phyloP scores from a whole-genome alignment of 495 filamentous ascomycete genomes.

The Xylaria flabelliformis region DNA sequence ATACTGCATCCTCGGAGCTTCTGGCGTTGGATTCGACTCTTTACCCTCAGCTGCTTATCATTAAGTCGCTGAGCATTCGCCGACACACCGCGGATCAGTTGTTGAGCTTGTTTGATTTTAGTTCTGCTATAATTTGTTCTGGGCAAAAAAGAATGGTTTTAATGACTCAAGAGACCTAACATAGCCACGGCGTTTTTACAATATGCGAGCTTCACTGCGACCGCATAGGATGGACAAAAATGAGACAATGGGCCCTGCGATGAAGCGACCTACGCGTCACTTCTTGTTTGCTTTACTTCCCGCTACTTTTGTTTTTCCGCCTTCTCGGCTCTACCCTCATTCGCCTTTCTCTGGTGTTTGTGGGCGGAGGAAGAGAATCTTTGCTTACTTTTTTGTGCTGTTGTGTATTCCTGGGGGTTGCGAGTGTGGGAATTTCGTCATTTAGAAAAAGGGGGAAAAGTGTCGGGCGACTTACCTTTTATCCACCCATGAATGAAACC shows the following conservation, averaged over 20 bases:
- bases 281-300: constrained; percentile 11
- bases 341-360: background rate
- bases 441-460: constrained; percentile 37
- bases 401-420: constrained; percentile 21
- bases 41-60: constrained; percentile 17
- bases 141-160: constrained; percentile 33
- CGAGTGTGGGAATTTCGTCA: constrained; percentile 5
- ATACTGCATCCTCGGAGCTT: constrained; percentile 42
- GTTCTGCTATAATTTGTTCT: constrained; percentile 28
- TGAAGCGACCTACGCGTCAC: constrained; percentile 1
- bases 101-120: constrained; percentile 25
- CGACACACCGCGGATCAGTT: constrained; percentile 14
- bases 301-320: background rate
- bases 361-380: background rate
- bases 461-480: constrained; percentile 29
- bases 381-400: constrained; percentile 20
- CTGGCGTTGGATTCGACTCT: constrained; percentile 42
- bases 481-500: constrained; percentile 16
- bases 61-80: constrained; percentile 17
- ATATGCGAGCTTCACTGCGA: constrained; percentile 33
- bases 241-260: background rate
- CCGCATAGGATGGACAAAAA: constrained; percentile 41
- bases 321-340: background rate
- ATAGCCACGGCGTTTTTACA: constrained; percentile 35
- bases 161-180: constrained; percentile 33